Base-by-base conservation (phyloP, 179 eudicot species). In the Silene vulgaris region DNA sequence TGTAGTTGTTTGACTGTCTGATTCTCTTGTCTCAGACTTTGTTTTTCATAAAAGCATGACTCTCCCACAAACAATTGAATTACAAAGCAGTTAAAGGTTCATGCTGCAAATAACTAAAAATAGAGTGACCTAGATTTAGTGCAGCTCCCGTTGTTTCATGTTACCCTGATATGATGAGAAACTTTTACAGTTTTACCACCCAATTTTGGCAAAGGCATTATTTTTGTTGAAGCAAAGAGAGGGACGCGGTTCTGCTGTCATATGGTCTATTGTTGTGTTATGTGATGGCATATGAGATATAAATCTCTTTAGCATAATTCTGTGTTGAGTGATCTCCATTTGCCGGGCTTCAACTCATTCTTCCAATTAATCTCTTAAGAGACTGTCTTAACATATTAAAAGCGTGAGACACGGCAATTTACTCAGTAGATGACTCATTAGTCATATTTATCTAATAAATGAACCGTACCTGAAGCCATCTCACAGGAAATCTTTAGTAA, bases 101-200 rank as follows among this genome's bases (percentile, higher is more conserved):
- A 40, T 35, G 54, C 23, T 26, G 23, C 23, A 6, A 8, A n/a
- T 20, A 50, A 30, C 20, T 75, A 29, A 23, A 75, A 12, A 30
- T 75, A 75, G 65, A 65, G 52, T 32, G 37, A 32, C 37, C 37
- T 32, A 32, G 37, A 32, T 35, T 5, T 1, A 35, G 40, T 54
- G 21, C 11, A 8, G 20, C 21, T 52, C 16, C n/a, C n/a, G 17
- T 52, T 14, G 57, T 12, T 66, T 11, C 2, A 29, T 8, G 26
- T 48, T 43, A 75, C 32, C 45, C 50, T 54, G 71, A 50, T 19
- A 50, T 65, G 65, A 21, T 13, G 48, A 40, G 48, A 16, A 74
- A 13, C 57, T 52, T 52, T 1, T 52, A 52, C 57, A 1, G 17
- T 52, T 52, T 1, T 52, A 52, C 57, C 4, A 52, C 14, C 57